These are phyloP conservation scores for Pseudocercospora pini-densiflorae DNA, from an alignment of 2,329 filamentous ascomycete species.

Conservation along the genomic window DNA sequence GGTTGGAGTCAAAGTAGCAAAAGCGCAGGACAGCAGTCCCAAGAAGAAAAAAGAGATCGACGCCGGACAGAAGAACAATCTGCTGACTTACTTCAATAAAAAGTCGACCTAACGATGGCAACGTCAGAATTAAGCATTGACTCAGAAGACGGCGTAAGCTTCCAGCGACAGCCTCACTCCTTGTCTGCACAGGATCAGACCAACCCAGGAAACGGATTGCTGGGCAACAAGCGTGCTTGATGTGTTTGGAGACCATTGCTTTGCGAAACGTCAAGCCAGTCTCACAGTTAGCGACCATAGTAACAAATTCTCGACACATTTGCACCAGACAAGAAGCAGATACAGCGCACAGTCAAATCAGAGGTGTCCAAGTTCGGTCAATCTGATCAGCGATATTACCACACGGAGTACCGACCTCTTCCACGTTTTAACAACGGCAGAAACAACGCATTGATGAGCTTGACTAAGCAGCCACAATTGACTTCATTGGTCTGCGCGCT, in stretches of 20 bases:
- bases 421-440: background rate
- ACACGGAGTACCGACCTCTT: too few species aligned
- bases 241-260: background rate
- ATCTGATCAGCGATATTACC: too few species aligned
- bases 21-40: conserved; percentile 35
- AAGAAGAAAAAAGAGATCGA: conserved; percentile 25
- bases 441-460: background rate
- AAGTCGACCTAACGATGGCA: background rate
- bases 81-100: conserved; percentile 26
- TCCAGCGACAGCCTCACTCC: too few species aligned
- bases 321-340: too few species aligned
- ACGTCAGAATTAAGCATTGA: background rate
- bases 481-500: background rate
- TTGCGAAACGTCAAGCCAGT: background rate
- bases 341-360: too few species aligned
- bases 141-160: too few species aligned
- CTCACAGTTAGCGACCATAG: background rate
- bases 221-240: too few species aligned
- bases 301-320: too few species aligned
- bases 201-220: too few species aligned
- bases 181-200: too few species aligned
- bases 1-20: conserved; percentile 59
- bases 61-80: conserved; percentile 26
- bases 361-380: too few species aligned
- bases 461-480: conserved; percentile 5